phyloP scores from a whole-genome alignment of 2,329 filamentous ascomycete genomes.

The Cercospora sp. region DNA sequence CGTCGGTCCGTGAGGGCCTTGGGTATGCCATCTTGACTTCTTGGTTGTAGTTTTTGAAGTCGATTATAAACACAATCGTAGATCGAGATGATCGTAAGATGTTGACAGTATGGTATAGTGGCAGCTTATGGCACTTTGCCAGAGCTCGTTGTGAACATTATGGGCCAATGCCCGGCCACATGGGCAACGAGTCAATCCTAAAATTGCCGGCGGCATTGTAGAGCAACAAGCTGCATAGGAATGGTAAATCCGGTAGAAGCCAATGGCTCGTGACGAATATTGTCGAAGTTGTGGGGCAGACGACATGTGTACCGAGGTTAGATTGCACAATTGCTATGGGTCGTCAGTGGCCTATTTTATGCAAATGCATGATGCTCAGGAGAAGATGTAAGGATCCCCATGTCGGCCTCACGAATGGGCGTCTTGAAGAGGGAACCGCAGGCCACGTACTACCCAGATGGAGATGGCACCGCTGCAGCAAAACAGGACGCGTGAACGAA shows the following conservation, averaged over 20 bases:
- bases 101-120: not conserved
- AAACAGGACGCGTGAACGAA: not conserved
- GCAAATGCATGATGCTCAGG: not conserved
- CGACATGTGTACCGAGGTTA: not conserved
- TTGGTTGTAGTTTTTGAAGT: not conserved
- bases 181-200: not conserved
- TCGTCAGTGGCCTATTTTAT: not conserved
- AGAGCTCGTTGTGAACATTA: not conserved
- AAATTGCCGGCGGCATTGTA: slow-evolving; percentile 3
- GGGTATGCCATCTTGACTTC: not conserved
- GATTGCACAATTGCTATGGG: not conserved
- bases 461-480: not conserved
- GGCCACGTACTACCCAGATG: not conserved
- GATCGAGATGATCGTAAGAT: not conserved
- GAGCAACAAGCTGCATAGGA: not conserved
- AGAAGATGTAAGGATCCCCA: not conserved
- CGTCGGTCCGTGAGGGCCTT: not conserved
- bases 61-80: not conserved
- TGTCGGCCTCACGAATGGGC: not conserved
- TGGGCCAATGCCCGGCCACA: not conserved
- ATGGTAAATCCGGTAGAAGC: slow-evolving; percentile 4
- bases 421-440: not conserved
- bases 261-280: not conserved
- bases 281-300: not conserved
- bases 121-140: not conserved